Conservation (phyloP, 164 flowering plant genomes). For the Cinnamomum micranthum region DNA sequence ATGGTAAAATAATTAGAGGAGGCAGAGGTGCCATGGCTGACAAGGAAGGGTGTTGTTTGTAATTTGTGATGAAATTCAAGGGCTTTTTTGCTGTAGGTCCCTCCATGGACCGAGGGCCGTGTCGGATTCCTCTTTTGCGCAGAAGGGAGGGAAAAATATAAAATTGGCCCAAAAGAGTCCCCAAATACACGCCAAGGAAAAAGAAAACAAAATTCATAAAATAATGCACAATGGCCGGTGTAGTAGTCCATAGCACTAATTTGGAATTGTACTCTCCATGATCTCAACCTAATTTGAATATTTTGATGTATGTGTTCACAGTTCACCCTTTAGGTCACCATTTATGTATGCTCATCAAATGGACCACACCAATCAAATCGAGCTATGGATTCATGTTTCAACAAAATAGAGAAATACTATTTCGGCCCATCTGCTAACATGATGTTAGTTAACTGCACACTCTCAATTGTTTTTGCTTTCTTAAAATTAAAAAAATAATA, state of each 20-base stretch:
- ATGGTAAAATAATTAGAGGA: too few relatives aligned
- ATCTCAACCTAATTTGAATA: too few relatives aligned
- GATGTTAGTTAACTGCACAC: too few relatives aligned
- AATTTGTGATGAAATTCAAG: background rate
- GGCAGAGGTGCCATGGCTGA: background rate
- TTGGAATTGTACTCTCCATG: background rate
- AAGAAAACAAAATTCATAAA: background rate
- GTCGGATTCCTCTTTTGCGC: background rate
- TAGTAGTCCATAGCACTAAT: background rate
- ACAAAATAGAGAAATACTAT: too few relatives aligned
- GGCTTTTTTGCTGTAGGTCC: background rate
- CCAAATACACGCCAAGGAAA: background rate
- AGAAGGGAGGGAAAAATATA: background rate
- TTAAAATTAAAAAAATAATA: too few relatives aligned
- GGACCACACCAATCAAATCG: too few relatives aligned
- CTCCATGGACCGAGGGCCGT: slow-evolving; percentile 7
- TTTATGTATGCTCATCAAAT: too few relatives aligned
- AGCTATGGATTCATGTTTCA: too few relatives aligned
- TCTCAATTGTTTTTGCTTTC: too few relatives aligned
- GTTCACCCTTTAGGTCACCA: too few relatives aligned
- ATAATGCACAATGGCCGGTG: background rate
- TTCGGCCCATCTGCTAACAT: too few relatives aligned
- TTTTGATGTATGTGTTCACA: too few relatives aligned
- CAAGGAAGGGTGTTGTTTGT: background rate
- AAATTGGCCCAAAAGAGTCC: background rate